phyloP scores from a whole-genome alignment of 1,284 basidiomycete genomes.

The Fomitopsis pinicola region DNA sequence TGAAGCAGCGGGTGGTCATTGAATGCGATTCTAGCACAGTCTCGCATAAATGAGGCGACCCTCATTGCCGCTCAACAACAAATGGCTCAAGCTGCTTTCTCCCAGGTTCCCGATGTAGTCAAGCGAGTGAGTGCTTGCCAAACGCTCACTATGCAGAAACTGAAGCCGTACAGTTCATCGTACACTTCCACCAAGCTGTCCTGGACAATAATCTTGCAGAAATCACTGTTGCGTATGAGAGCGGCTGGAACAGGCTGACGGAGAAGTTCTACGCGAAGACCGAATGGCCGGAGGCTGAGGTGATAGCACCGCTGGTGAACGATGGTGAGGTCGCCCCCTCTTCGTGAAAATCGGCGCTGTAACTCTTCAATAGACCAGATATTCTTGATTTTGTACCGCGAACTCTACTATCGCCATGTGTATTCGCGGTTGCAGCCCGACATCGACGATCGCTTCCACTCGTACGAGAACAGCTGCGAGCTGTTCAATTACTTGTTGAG shows the following conservation, averaged over 20 bases:
- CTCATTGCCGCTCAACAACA: constrained; percentile 71
- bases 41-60: constrained; percentile 64
- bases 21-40: constrained; percentile 35
- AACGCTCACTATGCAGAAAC: neutral
- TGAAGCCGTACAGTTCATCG: constrained; percentile 63
- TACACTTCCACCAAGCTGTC: constrained; percentile 87
- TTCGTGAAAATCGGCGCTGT: neutral
- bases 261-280: constrained; percentile 93
- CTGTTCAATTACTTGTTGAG: constrained; percentile 94
- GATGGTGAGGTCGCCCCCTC: constrained; percentile 56
- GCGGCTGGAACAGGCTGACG: constrained; percentile 94
- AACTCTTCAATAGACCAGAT: constrained; percentile 63
- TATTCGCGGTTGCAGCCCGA: constrained; percentile 94
- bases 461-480: constrained; percentile 98
- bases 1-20: neutral
- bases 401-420: constrained; percentile 92
- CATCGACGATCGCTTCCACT: constrained; percentile 96
- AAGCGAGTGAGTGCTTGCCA: constrained; percentile 55
- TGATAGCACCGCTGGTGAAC: constrained; percentile 90
- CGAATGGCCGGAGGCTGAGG: constrained; percentile 97
- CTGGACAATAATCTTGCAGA: constrained; percentile 84
- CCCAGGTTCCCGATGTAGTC: constrained; percentile 76
- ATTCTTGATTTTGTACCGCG: constrained; percentile 95
- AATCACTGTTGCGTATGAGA: constrained; percentile 91
- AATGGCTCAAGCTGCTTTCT: constrained; percentile 72